phyloP scores from a whole-genome alignment of 1,284 basidiomycete genomes.

The Heterobasidion parviporum region DNA sequence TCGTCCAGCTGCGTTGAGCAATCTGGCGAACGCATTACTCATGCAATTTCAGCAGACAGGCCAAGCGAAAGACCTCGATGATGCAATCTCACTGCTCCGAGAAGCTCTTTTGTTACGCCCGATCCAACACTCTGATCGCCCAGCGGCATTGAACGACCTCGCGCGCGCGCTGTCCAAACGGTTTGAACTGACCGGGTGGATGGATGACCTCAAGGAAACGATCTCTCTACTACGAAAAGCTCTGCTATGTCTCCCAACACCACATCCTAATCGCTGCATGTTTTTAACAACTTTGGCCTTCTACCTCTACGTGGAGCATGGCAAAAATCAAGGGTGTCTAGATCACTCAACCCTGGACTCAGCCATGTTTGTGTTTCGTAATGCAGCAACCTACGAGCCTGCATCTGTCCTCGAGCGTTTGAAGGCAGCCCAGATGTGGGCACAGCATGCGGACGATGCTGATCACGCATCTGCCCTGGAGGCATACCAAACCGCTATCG shows the following conservation, averaged over 20 bases:
- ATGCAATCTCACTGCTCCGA: neutral
- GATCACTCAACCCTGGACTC: neutral
- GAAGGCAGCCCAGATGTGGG: neutral
- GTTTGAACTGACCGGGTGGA: neutral
- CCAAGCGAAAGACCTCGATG: neutral
- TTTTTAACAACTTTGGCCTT: neutral
- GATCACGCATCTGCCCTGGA: neutral
- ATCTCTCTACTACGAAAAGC: neutral
- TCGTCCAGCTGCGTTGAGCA: neutral
- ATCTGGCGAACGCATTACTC: neutral
- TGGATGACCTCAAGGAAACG: neutral
- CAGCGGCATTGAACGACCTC: neutral
- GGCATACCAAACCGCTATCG: neutral
- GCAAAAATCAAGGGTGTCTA: neutral
- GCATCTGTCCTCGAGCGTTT: neutral
- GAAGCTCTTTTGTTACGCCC: neutral
- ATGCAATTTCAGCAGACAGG: neutral
- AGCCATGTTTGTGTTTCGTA: neutral
- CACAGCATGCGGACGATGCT: neutral
- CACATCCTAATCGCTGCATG: neutral
- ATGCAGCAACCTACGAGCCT: neutral
- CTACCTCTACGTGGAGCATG: neutral
- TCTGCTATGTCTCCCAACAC: neutral
- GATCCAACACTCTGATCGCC: neutral
- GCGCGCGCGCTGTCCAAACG: neutral